A percentile compares a stretch with the other conserved stretches of the same genome.
Conservation (phyloP, 2,329 filamentous ascomycete species). For the Sclerotiophoma versabilis region DNA sequence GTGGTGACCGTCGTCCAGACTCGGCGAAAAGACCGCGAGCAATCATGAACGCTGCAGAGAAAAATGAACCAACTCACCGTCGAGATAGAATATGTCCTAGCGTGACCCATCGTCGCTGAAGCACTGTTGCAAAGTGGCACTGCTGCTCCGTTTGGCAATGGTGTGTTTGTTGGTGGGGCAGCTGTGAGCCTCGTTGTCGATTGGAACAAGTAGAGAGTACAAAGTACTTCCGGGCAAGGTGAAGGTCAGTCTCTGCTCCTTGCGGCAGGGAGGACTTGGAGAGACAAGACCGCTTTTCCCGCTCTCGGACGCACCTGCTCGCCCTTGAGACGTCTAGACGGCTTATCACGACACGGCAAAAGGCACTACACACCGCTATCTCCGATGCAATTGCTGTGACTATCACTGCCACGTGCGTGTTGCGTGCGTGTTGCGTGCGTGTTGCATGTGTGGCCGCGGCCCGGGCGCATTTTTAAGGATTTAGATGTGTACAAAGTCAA, state of each 20-base stretch:
- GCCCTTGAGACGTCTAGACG: constrained; percentile 12
- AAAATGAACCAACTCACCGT: constrained; percentile 39
- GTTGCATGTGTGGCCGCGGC: constrained; percentile 3
- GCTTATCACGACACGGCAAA: constrained; percentile 25
- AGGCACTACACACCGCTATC: constrained; percentile 32
- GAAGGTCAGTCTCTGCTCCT: constrained; percentile 6
- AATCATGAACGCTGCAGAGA: constrained; percentile 16
- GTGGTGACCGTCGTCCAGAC: constrained; percentile 23
- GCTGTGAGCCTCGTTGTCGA: constrained; percentile 6
- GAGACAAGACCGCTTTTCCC: constrained; percentile 20
- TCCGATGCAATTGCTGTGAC: constrained; percentile 20
- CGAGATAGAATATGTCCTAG: constrained; percentile 47
- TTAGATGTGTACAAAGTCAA: not conserved
- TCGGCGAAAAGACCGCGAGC: constrained; percentile 26
- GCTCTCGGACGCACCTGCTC: constrained; percentile 18
- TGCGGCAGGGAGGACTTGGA: constrained; percentile 6
- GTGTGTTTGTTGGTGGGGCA: constrained; percentile 24
- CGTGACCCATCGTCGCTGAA: constrained; percentile 32
- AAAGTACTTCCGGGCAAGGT: constrained; percentile 1
- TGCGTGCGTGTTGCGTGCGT: no score
- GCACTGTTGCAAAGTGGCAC: constrained; percentile 10
- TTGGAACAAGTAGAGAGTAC: not conserved
- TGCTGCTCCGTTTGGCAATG: constrained; percentile 6
- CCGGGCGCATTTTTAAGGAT: not conserved
- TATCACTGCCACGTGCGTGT: constrained; percentile 27